Conservation (phyloP, 768 basidiomycete genomes). For the Serendipita sp. region DNA sequence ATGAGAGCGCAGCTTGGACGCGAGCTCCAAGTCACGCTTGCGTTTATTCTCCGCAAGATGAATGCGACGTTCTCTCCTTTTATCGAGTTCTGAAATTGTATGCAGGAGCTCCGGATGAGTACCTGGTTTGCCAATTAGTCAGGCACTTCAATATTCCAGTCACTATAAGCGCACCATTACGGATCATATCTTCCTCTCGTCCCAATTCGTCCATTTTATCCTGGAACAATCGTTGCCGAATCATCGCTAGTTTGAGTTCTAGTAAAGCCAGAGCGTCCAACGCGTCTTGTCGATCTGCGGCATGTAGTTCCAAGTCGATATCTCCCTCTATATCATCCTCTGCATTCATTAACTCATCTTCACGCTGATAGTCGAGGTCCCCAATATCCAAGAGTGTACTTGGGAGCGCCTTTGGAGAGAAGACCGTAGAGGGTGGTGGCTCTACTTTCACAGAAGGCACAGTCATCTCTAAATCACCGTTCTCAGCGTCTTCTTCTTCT, state of each 20-base stretch:
- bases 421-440: background rate
- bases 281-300: conserved; percentile 71
- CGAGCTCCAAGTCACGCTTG: conserved; percentile 47
- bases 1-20: conserved; percentile 41
- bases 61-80: conserved; percentile 64
- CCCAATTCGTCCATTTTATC: conserved; percentile 88
- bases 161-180: conserved; percentile 38
- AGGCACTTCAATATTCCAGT: background rate
- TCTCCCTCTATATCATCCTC: conserved; percentile 16
- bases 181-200: conserved; percentile 72
- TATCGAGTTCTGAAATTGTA: conserved; percentile 61
- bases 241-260: conserved; percentile 79
- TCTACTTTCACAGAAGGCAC: background rate
- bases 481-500: conserved; percentile 13
- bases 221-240: conserved; percentile 76
- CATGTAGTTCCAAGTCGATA: conserved; percentile 44
- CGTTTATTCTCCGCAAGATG: conserved; percentile 66
- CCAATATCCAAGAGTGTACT: background rate
- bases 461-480: background rate
- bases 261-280: conserved; percentile 77
- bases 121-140: conserved; percentile 27
- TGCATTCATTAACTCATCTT: conserved; percentile 19
- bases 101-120: conserved; percentile 77
- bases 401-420: background rate
- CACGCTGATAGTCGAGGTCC: background rate